phyloP scores from a whole-genome alignment of 306 rosid genomes.

The Castanea mollissima region DNA sequence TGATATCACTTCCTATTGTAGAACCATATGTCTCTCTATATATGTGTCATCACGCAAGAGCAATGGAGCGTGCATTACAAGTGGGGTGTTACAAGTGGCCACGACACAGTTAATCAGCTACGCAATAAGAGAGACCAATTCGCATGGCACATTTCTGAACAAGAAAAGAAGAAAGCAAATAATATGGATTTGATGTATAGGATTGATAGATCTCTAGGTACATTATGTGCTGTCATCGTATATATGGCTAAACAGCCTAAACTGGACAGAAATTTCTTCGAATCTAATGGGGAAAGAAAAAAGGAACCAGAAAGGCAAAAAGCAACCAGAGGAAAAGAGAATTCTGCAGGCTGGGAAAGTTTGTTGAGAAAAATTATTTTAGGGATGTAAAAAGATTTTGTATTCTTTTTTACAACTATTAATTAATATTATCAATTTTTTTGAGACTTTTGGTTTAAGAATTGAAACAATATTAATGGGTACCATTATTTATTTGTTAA shows the following conservation, averaged over 20 bases:
- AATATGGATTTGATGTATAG: not conserved
- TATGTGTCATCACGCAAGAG: not conserved
- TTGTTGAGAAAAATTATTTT: too few relatives aligned
- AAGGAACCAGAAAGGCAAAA: not conserved
- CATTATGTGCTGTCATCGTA: not conserved
- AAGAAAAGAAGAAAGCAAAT: not conserved
- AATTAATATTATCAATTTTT: too few relatives aligned
- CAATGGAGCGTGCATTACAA: not conserved
- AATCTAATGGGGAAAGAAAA: not conserved
- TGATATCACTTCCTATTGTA: not conserved
- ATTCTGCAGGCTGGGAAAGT: not conserved
- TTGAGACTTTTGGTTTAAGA: too few relatives aligned
- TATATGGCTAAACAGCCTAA: not conserved
- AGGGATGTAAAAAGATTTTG: too few relatives aligned
- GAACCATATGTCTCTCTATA: not conserved
- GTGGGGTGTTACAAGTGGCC: not conserved
- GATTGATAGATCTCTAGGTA: not conserved
- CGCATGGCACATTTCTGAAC: not conserved
- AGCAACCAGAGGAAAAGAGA: not conserved
- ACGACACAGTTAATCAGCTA: not conserved
- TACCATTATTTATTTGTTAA: too few relatives aligned
- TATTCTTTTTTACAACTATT: too few relatives aligned
- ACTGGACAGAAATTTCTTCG: not conserved
- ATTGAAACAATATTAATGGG: too few relatives aligned
- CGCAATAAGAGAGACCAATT: not conserved